Evolutionary conservation across 768 basidiomycete species (phyloP).

Genomic region (Leccinum broughii): DNA sequence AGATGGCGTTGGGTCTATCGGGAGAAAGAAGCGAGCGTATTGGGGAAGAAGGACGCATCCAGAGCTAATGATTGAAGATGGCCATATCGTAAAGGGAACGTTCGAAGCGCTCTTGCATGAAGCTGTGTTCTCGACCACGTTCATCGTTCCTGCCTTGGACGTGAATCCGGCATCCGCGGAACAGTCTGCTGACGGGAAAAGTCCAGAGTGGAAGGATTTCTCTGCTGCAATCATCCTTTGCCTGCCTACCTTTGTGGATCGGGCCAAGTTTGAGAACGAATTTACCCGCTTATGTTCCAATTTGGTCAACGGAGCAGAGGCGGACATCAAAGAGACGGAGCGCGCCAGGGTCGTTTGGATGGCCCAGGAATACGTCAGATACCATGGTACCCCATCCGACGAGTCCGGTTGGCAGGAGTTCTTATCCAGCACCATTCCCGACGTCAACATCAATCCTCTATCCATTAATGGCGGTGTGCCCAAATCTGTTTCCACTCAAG

Average conservation of each 20-base stretch:
- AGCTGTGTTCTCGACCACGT: conserved; percentile 75
- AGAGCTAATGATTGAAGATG: conserved; percentile 50
- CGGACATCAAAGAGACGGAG: conserved; percentile 37
- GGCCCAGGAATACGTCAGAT: conserved; percentile 61
- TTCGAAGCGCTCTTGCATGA: conserved; percentile 83
- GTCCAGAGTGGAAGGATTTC: conserved; percentile 59
- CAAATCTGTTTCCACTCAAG: conserved; percentile 52
- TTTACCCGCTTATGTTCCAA: conserved; percentile 65
- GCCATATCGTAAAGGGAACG: conserved; percentile 59
- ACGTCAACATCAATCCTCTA: conserved; percentile 28
- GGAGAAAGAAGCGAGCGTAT: conserved; percentile 64
- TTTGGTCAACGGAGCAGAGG: conserved; percentile 57
- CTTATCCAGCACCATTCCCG: conserved; percentile 51
- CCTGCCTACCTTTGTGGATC: conserved; percentile 57
- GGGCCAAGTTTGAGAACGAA: conserved; percentile 65
- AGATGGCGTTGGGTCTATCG: conserved; percentile 28
- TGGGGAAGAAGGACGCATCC: conserved; percentile 81
- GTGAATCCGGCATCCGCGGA: conserved; percentile 17
- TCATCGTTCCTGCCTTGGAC: conserved; percentile 32
- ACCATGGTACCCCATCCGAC: conserved; percentile 56
- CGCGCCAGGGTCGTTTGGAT: conserved; percentile 61
- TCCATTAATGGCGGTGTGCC: conserved; percentile 37
- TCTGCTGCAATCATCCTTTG: conserved; percentile 60
- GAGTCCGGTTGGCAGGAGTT: conserved; percentile 57
- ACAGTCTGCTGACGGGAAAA: conserved; percentile 21